phyloP scores from a whole-genome alignment of 1,284 basidiomycete species.

The Ceratobasidium sp. region DNA sequence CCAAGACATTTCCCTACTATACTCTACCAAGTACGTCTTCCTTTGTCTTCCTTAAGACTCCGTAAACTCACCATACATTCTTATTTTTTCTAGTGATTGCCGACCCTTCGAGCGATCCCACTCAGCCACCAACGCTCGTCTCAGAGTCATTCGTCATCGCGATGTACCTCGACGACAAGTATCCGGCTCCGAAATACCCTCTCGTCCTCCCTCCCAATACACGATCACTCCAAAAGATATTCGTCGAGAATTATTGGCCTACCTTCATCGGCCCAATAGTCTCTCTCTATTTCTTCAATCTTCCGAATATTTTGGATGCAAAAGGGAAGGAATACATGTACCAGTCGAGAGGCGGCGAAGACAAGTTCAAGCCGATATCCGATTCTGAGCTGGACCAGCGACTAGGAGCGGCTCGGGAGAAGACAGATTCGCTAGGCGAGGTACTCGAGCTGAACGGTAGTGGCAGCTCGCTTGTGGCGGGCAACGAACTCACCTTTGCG shows the following conservation, averaged over 20 bases:
- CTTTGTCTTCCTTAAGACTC: background rate
- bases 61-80: background rate
- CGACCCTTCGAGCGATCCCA: constrained; percentile 44
- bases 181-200: constrained; percentile 37
- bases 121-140: constrained; percentile 34
- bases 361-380: constrained; percentile 4
- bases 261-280: background rate
- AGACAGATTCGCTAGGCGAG: background rate
- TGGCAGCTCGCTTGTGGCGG: constrained; percentile 36
- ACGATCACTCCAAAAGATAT: constrained; percentile 37
- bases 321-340: background rate
- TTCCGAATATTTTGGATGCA: background rate
- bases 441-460: constrained; percentile 1
- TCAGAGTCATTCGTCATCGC: constrained; percentile 47
- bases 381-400: background rate
- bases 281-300: background rate
- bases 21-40: constrained; percentile 33
- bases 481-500: constrained; percentile 30
- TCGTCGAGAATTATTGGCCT: constrained; percentile 11
- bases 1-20: constrained; percentile 48
- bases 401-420: background rate
- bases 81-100: constrained; percentile 33
- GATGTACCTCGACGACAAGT: constrained; percentile 46
- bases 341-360: background rate
- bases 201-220: constrained; percentile 40